Percentiles rank a stretch among this genome's conserved stretches.
phyloP scores from a whole-genome alignment of 495 filamentous ascomycete species.

The Penicillium psychrofluorescens region DNA sequence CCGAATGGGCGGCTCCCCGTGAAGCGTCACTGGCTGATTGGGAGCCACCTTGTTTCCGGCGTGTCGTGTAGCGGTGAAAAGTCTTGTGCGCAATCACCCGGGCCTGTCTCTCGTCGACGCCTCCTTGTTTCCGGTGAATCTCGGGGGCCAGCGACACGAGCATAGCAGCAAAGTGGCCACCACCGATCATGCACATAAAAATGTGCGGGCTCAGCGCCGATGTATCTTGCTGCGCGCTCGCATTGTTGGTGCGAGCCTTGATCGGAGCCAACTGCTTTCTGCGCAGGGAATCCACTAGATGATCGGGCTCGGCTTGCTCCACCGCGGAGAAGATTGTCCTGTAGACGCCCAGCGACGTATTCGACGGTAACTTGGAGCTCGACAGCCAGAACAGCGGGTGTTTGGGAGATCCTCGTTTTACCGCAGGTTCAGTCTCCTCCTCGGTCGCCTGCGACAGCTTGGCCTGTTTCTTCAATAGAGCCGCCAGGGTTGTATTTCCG shows the following conservation, averaged over 20 bases:
- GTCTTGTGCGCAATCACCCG: conserved; percentile 91
- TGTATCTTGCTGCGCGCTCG: conserved; percentile 41
- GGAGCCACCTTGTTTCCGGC: conserved; percentile 90
- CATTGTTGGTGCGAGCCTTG: conserved; percentile 38
- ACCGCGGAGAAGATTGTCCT: conserved; percentile 66
- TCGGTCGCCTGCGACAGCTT: conserved; percentile 51
- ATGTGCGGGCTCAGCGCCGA: conserved; percentile 66
- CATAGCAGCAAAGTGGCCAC: conserved; percentile 97
- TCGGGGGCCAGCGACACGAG: conserved; percentile 81
- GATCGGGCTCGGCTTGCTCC: conserved; percentile 57
- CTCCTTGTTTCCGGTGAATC: conserved; percentile 59
- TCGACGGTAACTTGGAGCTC: conserved; percentile 63
- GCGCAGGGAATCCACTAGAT: conserved; percentile 58
- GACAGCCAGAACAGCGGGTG: conserved; percentile 81
- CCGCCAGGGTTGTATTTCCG: conserved; percentile 59
- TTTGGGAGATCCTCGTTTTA: conserved; percentile 54
- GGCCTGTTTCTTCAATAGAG: conserved; percentile 76
- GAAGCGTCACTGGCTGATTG: conserved; percentile 88
- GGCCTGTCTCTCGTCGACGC: conserved; percentile 70
- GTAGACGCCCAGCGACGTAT: conserved; percentile 80
- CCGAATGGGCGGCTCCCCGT: conserved; percentile 89
- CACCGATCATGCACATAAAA: conserved; percentile 97
- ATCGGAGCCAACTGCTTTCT: conserved; percentile 67
- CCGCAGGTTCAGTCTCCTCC: conserved; percentile 40
- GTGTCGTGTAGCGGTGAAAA: conserved; percentile 93